Percentiles rank a stretch among this genome's conserved stretches.
These are phyloP conservation scores for Pulveroboletus sp. DNA, from an alignment of 768 basidiomycete genomes.

Conservation along the genomic window DNA sequence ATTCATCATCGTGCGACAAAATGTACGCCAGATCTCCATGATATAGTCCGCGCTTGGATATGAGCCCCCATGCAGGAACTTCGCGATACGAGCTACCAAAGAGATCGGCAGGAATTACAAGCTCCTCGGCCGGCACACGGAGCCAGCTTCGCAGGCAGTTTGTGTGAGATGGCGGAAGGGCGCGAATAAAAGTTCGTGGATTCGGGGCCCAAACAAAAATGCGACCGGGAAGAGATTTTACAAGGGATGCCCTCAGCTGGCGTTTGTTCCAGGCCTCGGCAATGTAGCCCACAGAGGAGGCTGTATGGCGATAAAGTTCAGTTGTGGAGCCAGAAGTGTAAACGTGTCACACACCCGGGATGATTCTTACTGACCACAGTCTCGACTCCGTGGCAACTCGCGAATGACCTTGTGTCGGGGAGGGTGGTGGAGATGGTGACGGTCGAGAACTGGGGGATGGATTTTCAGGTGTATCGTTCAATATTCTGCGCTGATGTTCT, in stretches of 20 bases:
- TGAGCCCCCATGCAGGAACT: not conserved
- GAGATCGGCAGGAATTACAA: not conserved
- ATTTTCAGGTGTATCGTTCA: no score
- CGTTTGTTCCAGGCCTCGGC: not conserved
- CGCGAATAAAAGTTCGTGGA: not conserved
- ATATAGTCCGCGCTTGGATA: not conserved
- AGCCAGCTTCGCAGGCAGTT: not conserved
- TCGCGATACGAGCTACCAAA: not conserved
- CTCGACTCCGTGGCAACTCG: not conserved
- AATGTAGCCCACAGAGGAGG: not conserved
- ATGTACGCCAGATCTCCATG: not conserved
- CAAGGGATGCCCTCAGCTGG: not conserved
- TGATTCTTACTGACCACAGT: not conserved
- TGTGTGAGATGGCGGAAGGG: not conserved
- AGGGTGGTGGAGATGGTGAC: not conserved
- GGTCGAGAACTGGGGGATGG: not conserved
- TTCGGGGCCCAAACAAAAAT: not conserved
- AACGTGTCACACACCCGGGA: not conserved
- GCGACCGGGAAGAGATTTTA: not conserved
- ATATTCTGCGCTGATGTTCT: not conserved
- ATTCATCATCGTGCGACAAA: not conserved
- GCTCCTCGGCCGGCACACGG: not conserved
- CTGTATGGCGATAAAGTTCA: not conserved
- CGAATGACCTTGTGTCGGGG: no score
- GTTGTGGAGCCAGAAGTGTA: not conserved